These are phyloP conservation scores for Silene uniflora DNA, from an alignment of 148 eudicot species.

Conservation along the genomic window DNA sequence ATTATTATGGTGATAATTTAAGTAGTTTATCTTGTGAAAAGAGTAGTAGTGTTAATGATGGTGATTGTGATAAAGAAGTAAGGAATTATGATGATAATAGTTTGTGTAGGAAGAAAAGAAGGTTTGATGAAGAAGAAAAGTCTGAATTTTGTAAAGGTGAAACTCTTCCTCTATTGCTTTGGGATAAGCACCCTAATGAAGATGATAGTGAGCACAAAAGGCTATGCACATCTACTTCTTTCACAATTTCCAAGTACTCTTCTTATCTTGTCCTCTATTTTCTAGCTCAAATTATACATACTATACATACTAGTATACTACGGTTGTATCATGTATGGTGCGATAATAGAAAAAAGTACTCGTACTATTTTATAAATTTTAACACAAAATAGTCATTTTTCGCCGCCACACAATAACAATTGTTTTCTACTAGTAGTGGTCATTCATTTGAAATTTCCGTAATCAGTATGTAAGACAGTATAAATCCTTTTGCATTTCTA, in stretches of 20 bases:
- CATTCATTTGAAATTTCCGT: no score
- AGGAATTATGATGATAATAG: neutral
- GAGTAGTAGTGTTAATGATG: conserved; percentile 19
- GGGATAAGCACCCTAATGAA: conserved; percentile 43
- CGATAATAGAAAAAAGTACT: no score
- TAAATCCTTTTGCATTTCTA: no score
- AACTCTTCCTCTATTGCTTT: conserved; percentile 44
- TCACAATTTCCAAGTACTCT: conserved; percentile 26
- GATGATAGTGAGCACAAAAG: conserved; percentile 32
- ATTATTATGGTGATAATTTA: conserved; percentile 19
- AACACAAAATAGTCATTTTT: no score
- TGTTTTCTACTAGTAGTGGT: no score
- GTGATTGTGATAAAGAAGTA: conserved; percentile 12
- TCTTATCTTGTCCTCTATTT: conserved; percentile 8
- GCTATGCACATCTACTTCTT: conserved; percentile 22
- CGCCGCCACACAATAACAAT: no score
- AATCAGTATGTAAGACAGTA: no score
- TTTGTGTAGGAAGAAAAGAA: conserved; percentile 24
- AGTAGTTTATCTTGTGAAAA: conserved; percentile 23
- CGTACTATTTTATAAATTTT: no score
- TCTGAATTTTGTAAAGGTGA: conserved; percentile 8
- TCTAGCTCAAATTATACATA: no score
- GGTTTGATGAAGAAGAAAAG: conserved; percentile 23
- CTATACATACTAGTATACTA: no score
- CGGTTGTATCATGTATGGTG: no score